Evolutionary conservation across 2,329 filamentous ascomycete genomes (phyloP).

Genomic region (Coleophoma crateriformis): DNA sequence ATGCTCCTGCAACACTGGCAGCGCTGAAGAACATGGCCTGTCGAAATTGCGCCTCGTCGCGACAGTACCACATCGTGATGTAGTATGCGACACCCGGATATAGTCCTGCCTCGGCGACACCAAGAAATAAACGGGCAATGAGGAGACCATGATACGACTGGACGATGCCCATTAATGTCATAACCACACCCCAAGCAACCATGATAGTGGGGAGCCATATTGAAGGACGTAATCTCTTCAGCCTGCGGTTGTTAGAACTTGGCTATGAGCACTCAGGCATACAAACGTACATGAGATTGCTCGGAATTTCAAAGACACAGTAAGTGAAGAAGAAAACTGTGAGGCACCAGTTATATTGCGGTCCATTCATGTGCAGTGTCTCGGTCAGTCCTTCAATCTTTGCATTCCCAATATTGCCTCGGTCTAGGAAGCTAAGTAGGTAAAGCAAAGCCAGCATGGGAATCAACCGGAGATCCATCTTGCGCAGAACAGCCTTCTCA

Average conservation of each 20-base stretch:
- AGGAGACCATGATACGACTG: constrained; percentile 60
- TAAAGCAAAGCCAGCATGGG: constrained; percentile 66
- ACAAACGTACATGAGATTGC: constrained; percentile 44
- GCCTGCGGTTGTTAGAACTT: constrained; percentile 5
- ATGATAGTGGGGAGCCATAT: constrained; percentile 62
- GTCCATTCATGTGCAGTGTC: constrained; percentile 51
- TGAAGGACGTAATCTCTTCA: constrained; percentile 58
- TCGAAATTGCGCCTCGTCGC: constrained; percentile 46
- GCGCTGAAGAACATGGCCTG: constrained; percentile 30
- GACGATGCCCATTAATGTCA: constrained; percentile 62
- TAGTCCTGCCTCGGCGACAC: constrained; percentile 16
- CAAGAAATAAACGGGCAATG: constrained; percentile 19
- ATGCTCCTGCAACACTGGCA: constrained; percentile 33
- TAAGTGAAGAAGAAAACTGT: constrained; percentile 55
- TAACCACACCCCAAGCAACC: constrained; percentile 58
- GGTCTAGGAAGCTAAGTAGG: constrained; percentile 69
- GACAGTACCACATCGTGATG: constrained; percentile 52
- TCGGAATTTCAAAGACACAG: constrained; percentile 51
- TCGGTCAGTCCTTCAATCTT: constrained; percentile 57
- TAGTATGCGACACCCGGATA: constrained; percentile 36
- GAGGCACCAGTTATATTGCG: constrained; percentile 24
- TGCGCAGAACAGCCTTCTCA: constrained; percentile 9
- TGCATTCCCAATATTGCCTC: constrained; percentile 66
- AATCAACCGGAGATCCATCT: constrained; percentile 58
- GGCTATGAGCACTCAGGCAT: background rate